Evolutionary conservation across 768 basidiomycete genomes (phyloP).

Genomic region (Termitomyces sp.): DNA sequence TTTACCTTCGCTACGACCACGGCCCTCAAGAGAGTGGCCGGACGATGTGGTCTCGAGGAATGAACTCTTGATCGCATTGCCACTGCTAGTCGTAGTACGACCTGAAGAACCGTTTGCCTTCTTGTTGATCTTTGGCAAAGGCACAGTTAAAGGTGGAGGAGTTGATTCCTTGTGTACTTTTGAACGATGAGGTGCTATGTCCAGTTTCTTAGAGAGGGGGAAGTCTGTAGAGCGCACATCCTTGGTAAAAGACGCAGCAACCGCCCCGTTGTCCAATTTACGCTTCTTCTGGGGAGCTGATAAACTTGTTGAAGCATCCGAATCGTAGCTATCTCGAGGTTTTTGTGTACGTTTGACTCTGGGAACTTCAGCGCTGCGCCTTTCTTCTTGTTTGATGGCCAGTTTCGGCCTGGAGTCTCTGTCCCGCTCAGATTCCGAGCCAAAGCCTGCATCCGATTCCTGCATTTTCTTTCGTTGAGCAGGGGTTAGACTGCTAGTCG

Average conservation of each 20-base stretch:
- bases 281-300: conserved; percentile 33
- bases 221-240: conserved; percentile 18
- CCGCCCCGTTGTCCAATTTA: conserved; percentile 31
- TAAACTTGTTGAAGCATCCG: conserved; percentile 16
- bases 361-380: conserved; percentile 14
- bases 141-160: conserved; percentile 15
- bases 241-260: conserved; percentile 13
- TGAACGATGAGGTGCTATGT: conserved; percentile 20
- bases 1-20: conserved; percentile 15
- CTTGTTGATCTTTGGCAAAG: conserved; percentile 18
- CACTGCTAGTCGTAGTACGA: background rate
- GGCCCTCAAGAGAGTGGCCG: conserved; percentile 10
- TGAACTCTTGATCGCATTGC: conserved; percentile 7
- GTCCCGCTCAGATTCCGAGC: conserved; percentile 20
- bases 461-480: conserved; percentile 14
- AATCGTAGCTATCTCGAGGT: conserved; percentile 25
- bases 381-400: conserved; percentile 5
- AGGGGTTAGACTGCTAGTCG: conserved; percentile 7
- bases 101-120: conserved; percentile 5
- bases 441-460: conserved; percentile 12
- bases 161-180: conserved; percentile 36
- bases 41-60: conserved; percentile 16
- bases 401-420: conserved; percentile 10
- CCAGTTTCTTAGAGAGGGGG: conserved; percentile 33
- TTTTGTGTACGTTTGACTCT: conserved; percentile 38